Conservation (phyloP, 306 rosid species). For the Malus sylvestris region DNA sequence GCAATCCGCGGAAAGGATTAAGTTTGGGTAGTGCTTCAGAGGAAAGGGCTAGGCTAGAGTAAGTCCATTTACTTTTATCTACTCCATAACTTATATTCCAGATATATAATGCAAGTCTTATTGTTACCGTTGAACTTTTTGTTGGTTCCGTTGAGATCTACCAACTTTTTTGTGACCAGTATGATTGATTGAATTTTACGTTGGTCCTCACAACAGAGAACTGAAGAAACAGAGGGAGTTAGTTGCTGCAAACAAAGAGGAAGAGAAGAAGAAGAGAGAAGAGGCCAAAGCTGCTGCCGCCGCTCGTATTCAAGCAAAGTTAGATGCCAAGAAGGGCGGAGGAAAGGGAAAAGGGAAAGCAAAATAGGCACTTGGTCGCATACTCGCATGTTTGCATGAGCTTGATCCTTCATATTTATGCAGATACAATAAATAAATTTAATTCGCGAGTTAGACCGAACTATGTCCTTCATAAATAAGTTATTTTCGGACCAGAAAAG, state of each 20-base stretch:
- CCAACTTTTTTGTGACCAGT: background rate
- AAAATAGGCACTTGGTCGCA: conserved; percentile 31
- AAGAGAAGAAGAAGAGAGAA: conserved; percentile 82
- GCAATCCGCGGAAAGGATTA: conserved; percentile 87
- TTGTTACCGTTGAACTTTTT: background rate
- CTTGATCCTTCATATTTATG: background rate
- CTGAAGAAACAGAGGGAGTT: conserved; percentile 93
- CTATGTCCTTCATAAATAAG: no score
- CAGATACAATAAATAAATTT: background rate
- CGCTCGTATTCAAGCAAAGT: conserved; percentile 87
- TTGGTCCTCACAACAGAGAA: conserved; percentile 37
- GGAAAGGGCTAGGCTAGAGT: conserved; percentile 96
- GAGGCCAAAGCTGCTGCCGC: conserved; percentile 93
- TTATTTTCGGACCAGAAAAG: no score
- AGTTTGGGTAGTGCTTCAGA: conserved; percentile 82
- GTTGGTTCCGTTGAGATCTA: background rate
- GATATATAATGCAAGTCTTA: background rate
- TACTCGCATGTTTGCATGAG: background rate
- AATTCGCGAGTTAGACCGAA: background rate
- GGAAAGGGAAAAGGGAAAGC: conserved; percentile 92
- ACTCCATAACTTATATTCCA: background rate
- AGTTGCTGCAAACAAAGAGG: conserved; percentile 80
- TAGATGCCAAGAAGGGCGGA: conserved; percentile 75
- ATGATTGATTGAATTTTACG: conserved; percentile 11
- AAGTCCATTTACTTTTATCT: conserved; percentile 19